Conservation (phyloP, 1,139 yeast species). For the Yamadazyma friedrichii region DNA sequence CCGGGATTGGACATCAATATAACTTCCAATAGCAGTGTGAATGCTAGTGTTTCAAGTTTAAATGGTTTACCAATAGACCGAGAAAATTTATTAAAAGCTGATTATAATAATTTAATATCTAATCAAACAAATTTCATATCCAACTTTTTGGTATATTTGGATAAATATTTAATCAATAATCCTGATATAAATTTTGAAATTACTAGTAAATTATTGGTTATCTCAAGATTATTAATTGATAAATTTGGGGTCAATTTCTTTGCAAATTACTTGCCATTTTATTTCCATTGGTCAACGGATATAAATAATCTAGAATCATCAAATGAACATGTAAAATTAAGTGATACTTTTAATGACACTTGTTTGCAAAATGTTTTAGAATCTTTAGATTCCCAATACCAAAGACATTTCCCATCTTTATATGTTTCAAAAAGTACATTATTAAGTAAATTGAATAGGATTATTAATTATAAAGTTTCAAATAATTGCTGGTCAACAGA, state of each 20-base stretch:
- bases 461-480: slow-evolving; percentile 28
- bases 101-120: slow-evolving; percentile 37
- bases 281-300: slow-evolving; percentile 43
- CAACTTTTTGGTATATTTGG: slow-evolving; percentile 33
- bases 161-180: slow-evolving; percentile 28
- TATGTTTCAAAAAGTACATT: slow-evolving; percentile 28
- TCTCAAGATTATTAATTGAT: slow-evolving; percentile 26
- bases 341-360: slow-evolving; percentile 38
- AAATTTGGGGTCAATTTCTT: slow-evolving; percentile 48
- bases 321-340: slow-evolving; percentile 10
- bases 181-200: slow-evolving; percentile 23
- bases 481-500: slow-evolving; percentile 32
- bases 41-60: slow-evolving; percentile 7
- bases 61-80: slow-evolving; percentile 11
- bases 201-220: slow-evolving; percentile 22
- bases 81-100: slow-evolving; percentile 33
- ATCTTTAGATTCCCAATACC: slow-evolving; percentile 30
- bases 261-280: slow-evolving; percentile 46
- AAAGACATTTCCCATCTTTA: slow-evolving; percentile 20
- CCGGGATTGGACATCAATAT: background rate
- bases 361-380: slow-evolving; percentile 26
- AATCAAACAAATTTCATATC: slow-evolving; percentile 36
- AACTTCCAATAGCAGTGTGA: slow-evolving; percentile 1
- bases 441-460: slow-evolving; percentile 22
- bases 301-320: background rate